These are phyloP conservation scores for Xylaria sp. DNA, from an alignment of 2,329 filamentous ascomycete species.

Conservation along the genomic window DNA sequence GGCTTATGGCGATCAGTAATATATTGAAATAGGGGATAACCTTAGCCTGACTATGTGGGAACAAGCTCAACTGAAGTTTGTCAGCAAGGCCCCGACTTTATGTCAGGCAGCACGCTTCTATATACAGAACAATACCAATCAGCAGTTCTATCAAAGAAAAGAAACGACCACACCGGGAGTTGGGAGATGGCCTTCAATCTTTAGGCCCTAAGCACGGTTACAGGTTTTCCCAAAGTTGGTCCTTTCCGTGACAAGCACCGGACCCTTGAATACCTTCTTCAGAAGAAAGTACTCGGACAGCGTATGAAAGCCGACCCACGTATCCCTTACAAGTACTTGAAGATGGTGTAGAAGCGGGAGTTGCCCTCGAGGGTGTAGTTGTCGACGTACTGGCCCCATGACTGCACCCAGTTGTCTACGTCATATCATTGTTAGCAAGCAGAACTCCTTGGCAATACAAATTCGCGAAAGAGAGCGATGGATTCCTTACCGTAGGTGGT, in stretches of 20 bases:
- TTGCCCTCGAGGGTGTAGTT: constrained; percentile 16
- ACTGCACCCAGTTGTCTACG: constrained; percentile 20
- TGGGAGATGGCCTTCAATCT: neutral
- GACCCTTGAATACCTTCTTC: neutral
- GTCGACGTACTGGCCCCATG: constrained; percentile 22
- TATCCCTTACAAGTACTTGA: constrained; percentile 12
- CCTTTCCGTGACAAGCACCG: neutral
- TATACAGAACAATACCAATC: neutral
- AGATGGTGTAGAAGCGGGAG: constrained; percentile 23
- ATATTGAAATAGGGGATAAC: neutral
- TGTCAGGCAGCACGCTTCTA: neutral
- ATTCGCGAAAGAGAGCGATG: no score
- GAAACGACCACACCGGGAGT: neutral
- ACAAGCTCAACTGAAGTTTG: no score
- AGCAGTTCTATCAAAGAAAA: neutral
- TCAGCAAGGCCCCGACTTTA: neutral
- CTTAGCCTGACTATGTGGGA: neutral
- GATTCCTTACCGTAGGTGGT: constrained; percentile 29
- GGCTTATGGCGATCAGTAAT: neutral
- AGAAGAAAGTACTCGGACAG: neutral
- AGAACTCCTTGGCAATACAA: no score
- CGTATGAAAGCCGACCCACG: no score
- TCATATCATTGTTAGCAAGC: constrained; percentile 2
- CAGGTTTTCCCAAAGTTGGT: neutral
- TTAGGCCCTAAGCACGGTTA: no score